These are phyloP conservation scores for Centaurea solstitialis DNA, from an alignment of 129 eudicot species.

Conservation along the genomic window DNA sequence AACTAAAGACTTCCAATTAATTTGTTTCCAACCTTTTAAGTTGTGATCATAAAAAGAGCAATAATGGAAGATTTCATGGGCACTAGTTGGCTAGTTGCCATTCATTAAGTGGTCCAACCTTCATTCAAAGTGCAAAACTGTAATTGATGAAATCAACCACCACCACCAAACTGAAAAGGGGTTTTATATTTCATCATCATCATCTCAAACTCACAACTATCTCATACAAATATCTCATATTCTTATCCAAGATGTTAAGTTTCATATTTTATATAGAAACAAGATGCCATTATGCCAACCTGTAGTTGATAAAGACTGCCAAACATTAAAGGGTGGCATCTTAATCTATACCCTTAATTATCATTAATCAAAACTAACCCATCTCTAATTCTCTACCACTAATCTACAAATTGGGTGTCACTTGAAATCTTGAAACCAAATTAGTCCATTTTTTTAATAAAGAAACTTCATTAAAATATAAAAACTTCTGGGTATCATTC, in stretches of 20 bases:
- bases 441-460: not conserved
- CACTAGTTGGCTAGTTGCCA: constrained; percentile 13
- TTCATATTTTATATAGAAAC: constrained; percentile 23
- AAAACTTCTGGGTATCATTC: not conserved
- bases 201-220: constrained; percentile 23
- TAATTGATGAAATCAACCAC: constrained; percentile 38
- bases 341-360: not conserved
- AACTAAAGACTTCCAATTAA: not conserved
- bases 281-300: constrained; percentile 13
- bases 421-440: not conserved
- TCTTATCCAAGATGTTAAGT: constrained; percentile 19
- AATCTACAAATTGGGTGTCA: not conserved
- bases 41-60: constrained; percentile 14
- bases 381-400: not conserved
- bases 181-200: not conserved
- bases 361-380: not conserved
- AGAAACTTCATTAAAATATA: constrained; percentile 1
- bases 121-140: constrained; percentile 33
- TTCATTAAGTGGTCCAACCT: constrained; percentile 45
- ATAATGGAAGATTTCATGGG: constrained; percentile 24
- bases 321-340: constrained; percentile 13
- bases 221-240: constrained; percentile 19
- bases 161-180: constrained; percentile 28
- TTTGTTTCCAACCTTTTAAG: constrained; percentile 16
- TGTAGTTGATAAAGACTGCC: constrained; percentile 33